Percentiles rank a stretch among this genome's conserved stretches.
Conservation (phyloP, 1,139 yeast genomes). For the Nadsonia starkeyi-henricii region DNA sequence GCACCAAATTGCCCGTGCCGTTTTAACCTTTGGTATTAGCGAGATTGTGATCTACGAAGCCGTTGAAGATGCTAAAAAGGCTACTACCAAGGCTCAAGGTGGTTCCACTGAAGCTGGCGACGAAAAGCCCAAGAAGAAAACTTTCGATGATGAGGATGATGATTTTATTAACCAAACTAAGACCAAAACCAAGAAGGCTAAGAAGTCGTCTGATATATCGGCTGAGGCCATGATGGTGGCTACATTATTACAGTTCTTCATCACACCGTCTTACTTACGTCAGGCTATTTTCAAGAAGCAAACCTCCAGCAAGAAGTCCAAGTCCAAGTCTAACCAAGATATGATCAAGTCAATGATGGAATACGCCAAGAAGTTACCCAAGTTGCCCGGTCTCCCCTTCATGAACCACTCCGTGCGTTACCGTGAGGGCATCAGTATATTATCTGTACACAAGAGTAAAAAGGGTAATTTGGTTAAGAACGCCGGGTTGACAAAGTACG, state of each 20-base stretch:
- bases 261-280: slow-evolving; percentile 75
- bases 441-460: slow-evolving; percentile 28
- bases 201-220: slow-evolving; percentile 12
- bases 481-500: slow-evolving; percentile 31
- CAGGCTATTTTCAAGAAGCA: slow-evolving; percentile 37
- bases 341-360: slow-evolving; percentile 34
- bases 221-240: slow-evolving; percentile 45
- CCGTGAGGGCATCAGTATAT: slow-evolving; percentile 61
- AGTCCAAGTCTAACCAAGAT: slow-evolving; percentile 17
- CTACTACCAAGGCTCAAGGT: slow-evolving; percentile 17
- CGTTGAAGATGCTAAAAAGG: slow-evolving; percentile 13
- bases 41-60: slow-evolving; percentile 60
- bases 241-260: slow-evolving; percentile 59
- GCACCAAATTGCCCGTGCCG: slow-evolving; percentile 68
- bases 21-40: slow-evolving; percentile 51
- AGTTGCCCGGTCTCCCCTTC: slow-evolving; percentile 59
- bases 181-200: slow-evolving; percentile 9
- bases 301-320: slow-evolving; percentile 1
- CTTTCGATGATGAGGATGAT: slow-evolving; percentile 15
- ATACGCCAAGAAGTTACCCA: slow-evolving; percentile 59
- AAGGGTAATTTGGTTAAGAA: slow-evolving; percentile 19
- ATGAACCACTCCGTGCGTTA: slow-evolving; percentile 30
- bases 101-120: slow-evolving; percentile 19
- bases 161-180: slow-evolving; percentile 10
- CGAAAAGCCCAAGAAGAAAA: slow-evolving; percentile 14